Base-by-base conservation (phyloP, 2,329 filamentous ascomycete genomes). In the Xylariaceae sp. region DNA sequence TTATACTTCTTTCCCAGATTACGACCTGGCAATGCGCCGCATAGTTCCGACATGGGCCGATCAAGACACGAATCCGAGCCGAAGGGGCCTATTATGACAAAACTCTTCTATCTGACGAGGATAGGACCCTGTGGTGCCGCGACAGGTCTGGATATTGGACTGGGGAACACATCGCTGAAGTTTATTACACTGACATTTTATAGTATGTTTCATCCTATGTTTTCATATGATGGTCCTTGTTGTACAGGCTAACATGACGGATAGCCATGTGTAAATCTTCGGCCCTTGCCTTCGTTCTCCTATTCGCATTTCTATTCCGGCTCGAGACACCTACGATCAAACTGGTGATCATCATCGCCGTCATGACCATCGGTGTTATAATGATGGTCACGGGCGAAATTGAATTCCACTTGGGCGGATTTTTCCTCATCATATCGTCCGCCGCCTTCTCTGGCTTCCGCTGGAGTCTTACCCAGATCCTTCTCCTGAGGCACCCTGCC, bases 301-400 rank as follows among this genome's bases (percentile, higher is more conserved):
- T 95, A 39, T 98, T 98, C 64, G 93, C 93, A 52, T 95, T 98
- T 62, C 65, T 95, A 38, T 97, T 98, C 72, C 83, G 87, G 42
- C 82, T 98, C 42, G 93, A 98, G 68, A 80, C 80, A 10, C 89
- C 88, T 0, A 96, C 92, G 0, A 83, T 86, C 75, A 87, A 85
- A 57, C 79, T 98, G 7, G 85, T 95, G 32, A 75, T 78, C 54
- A 93, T 97, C 56, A 97, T 98, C 56, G 78, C 82, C 42, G 83
- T 86, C 59, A 97, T 98, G 93, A 96, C 91, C 0, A 59, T 83
- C 2, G 93, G 93, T 49, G 92, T 98, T 7, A 77, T 98, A 50
- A 94, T 97, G 83, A 98, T 98, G 93, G 93, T 97, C 1, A 89
- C 90, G 5, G 93, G 92, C 49, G 93, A 98, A 69, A 84, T 94